phyloP scores from a whole-genome alignment of 1,139 yeast species.

The Kurtzmaniella quercitrusa region DNA sequence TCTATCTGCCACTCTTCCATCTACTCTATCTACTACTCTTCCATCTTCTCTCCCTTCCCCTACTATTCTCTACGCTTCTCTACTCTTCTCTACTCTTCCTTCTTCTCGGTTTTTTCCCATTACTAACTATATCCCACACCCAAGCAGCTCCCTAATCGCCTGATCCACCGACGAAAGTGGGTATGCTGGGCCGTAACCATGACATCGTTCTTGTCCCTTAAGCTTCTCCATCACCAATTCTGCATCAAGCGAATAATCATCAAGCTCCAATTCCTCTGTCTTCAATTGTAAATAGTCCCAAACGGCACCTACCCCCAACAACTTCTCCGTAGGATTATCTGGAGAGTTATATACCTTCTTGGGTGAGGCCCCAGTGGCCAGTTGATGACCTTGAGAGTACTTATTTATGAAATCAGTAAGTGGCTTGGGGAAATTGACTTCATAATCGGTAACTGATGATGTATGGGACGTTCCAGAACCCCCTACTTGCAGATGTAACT shows the following conservation, averaged over 20 bases:
- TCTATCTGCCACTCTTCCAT: neutral
- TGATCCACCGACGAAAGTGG: constrained; percentile 45
- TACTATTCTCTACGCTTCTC: neutral
- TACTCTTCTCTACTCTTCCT: neutral
- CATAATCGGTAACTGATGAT: neutral
- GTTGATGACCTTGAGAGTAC: constrained; percentile 19
- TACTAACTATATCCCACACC: neutral
- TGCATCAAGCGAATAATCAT: constrained; percentile 50
- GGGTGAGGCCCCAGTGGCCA: constrained; percentile 14
- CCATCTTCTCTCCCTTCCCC: neutral
- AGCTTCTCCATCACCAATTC: constrained; percentile 52
- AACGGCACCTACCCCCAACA: constrained; percentile 71
- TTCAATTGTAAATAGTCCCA: constrained; percentile 69
- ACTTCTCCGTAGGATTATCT: constrained; percentile 33
- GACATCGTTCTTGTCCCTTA: constrained; percentile 69
- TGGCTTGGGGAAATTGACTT: constrained; percentile 30
- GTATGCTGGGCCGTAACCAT: constrained; percentile 83
- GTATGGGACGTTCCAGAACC: neutral
- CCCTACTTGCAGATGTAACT: constrained; percentile 5
- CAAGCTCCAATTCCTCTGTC: constrained; percentile 41
- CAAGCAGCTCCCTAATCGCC: constrained; percentile 14
- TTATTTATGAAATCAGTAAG: constrained; percentile 33
- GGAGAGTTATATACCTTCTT: constrained; percentile 35
- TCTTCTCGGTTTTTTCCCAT: neutral
- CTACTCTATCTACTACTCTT: neutral